These are phyloP conservation scores for Eucalyptus polybractea DNA, from an alignment of 345 rosid species.

Conservation along the genomic window DNA sequence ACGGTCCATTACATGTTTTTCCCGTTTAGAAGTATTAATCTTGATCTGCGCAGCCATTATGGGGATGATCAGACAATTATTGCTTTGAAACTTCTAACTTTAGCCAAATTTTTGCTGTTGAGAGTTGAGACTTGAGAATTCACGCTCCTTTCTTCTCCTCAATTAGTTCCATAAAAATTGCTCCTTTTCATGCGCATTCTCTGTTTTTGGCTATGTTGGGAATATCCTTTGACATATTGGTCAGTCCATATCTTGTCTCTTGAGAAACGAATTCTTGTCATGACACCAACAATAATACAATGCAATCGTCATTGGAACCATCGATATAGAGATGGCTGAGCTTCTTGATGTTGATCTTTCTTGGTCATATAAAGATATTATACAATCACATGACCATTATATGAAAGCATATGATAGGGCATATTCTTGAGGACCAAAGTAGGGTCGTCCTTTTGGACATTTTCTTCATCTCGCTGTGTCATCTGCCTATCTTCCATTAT, in stretches of 20 bases:
- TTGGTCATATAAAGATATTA: not conserved
- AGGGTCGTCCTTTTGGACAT: not conserved
- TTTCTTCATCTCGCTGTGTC: too few relatives aligned
- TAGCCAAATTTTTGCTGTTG: not conserved
- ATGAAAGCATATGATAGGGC: not conserved
- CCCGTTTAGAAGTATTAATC: not conserved
- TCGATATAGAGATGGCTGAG: not conserved
- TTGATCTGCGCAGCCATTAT: not conserved
- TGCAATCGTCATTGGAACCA: not conserved
- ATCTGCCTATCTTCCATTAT: too few relatives aligned
- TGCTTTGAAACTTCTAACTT: not conserved
- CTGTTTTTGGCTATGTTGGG: not conserved
- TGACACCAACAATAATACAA: not conserved
- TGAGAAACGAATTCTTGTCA: not conserved
- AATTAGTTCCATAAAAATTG: not conserved
- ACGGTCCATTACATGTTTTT: not conserved
- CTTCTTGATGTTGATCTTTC: not conserved
- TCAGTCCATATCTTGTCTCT: not conserved
- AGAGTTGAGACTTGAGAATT: not conserved
- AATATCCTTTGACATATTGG: not conserved
- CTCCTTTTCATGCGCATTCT: not conserved
- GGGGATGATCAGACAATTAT: not conserved
- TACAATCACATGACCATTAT: not conserved
- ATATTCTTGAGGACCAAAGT: not conserved
- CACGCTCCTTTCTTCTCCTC: not conserved